Evolutionary conservation across 495 filamentous ascomycete species (phyloP), one percentile per base, ranked within the genome.

Genomic region (Pseudevernia furfuracea): DNA sequence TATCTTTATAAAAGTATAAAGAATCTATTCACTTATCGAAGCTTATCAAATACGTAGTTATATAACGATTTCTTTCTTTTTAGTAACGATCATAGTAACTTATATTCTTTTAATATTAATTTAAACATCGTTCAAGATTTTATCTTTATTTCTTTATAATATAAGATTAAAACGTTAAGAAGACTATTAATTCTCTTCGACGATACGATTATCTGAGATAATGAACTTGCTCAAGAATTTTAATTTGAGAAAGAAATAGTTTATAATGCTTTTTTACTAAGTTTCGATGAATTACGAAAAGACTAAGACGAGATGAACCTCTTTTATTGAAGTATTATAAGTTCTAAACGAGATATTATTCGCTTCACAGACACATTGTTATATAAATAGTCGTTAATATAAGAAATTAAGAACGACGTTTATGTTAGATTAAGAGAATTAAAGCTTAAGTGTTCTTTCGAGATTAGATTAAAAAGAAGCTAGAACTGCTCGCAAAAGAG

Each of bases 51-150:
- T 4, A 23, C 43, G 43, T 46, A 46, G 21, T 46, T 10, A 46
- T 46, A 46, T 3, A 46, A 43, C 43, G 41, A 37, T 61, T 49
- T 23, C 21, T 61, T 10, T 61, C 43, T 49, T 36, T 61, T 43
- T 14, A 61, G 43, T 2, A 61, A 21, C 28, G 9, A 49, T 30
- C 28, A 61, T 28, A 61, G 19, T 23, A 19, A 23, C 43, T 49
- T 9, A 28, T 39, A 12, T 15, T 61, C 59, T 61, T 49, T 21
- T 39, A 21, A 32, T 49, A 7, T 61, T 21, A 61, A 39, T 12
- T 37, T 8, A 19, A 61, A 61, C 12, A 61, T 19, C 17, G 30
- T 61, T 30, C 19, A 61, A 21, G 30, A 15, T 49, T 61, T 30
- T 21, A 61, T 43, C 59, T 61, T 23, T 28, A 28, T 8, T 1